phyloP scores from a whole-genome alignment of 768 basidiomycete species.

The Boletus pseudo-olivaceus region DNA sequence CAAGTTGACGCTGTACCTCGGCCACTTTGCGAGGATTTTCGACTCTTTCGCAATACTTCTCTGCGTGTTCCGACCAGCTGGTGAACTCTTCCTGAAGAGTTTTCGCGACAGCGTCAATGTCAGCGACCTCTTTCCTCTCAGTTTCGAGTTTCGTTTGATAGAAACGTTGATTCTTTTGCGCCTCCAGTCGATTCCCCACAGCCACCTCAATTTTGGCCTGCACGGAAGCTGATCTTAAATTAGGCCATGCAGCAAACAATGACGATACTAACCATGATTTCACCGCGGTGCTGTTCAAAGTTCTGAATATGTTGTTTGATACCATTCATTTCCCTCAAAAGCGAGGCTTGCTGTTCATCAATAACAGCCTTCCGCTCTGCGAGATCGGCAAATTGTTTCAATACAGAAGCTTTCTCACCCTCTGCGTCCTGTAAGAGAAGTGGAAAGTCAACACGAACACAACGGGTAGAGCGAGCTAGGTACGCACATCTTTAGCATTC shows the following conservation, averaged over 20 bases:
- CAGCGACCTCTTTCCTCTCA: slow-evolving; percentile 45
- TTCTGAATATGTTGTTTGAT: slow-evolving; percentile 49
- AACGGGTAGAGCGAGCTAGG: neutral
- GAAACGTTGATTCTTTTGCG: slow-evolving; percentile 45
- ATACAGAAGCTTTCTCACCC: slow-evolving; percentile 45
- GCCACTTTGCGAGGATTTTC: slow-evolving; percentile 55
- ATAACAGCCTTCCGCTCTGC: slow-evolving; percentile 43
- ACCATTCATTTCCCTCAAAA: slow-evolving; percentile 42
- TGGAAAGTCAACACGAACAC: slow-evolving; percentile 1
- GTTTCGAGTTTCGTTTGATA: slow-evolving; percentile 51
- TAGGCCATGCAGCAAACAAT: neutral
- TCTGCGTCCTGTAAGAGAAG: slow-evolving; percentile 46
- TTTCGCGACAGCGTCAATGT: slow-evolving; percentile 43
- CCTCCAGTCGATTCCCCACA: slow-evolving; percentile 45
- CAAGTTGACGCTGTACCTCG: slow-evolving; percentile 56
- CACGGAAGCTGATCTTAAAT: neutral
- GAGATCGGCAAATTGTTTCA: slow-evolving; percentile 49
- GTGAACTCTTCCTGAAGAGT: slow-evolving; percentile 60
- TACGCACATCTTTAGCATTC: slow-evolving; percentile 49
- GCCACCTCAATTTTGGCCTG: slow-evolving; percentile 52
- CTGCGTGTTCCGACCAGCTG: slow-evolving; percentile 65
- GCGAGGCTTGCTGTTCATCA: slow-evolving; percentile 41
- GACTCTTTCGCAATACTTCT: slow-evolving; percentile 55
- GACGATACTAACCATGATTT: slow-evolving; percentile 40
- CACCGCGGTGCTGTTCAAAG: slow-evolving; percentile 44